Conservation (phyloP, 176 grass and related monocot genomes). For the Carex parvula region DNA sequence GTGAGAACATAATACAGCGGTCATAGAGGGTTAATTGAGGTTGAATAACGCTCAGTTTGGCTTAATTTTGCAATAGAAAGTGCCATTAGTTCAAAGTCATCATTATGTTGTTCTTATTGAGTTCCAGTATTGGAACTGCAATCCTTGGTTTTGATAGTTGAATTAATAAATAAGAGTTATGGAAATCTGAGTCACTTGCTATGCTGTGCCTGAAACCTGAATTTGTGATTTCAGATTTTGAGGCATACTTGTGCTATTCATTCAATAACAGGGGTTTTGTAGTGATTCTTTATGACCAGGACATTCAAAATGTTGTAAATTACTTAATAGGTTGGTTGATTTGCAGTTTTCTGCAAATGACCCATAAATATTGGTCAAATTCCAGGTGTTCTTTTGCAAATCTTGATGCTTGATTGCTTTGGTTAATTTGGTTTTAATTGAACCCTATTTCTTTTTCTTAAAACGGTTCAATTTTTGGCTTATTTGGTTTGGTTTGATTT, state of each 20-base stretch:
- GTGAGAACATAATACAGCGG: background rate
- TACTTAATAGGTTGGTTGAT: background rate
- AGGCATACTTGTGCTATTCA: background rate
- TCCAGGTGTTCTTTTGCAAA: background rate
- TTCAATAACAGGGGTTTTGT: too few relatives aligned
- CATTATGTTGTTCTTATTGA: background rate
- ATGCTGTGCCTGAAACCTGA: too few relatives aligned
- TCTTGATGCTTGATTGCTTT: background rate
- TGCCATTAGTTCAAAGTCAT: background rate
- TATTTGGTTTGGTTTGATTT: background rate
- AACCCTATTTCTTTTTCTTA: background rate
- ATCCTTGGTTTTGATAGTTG: background rate
- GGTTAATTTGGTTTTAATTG: background rate
- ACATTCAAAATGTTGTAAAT: too few relatives aligned
- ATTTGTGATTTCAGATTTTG: background rate
- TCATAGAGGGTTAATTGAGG: background rate
- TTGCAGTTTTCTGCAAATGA: background rate
- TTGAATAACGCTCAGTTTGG: background rate
- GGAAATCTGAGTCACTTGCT: background rate
- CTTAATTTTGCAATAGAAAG: background rate
- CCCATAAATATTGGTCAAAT: background rate
- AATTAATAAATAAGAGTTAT: background rate
- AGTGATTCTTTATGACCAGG: too few relatives aligned
- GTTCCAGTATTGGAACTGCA: background rate
- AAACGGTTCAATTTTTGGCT: background rate